Evolutionary conservation across 176 grass and related monocot genomes (phyloP).

Genomic region (Musa schizocarpa): DNA sequence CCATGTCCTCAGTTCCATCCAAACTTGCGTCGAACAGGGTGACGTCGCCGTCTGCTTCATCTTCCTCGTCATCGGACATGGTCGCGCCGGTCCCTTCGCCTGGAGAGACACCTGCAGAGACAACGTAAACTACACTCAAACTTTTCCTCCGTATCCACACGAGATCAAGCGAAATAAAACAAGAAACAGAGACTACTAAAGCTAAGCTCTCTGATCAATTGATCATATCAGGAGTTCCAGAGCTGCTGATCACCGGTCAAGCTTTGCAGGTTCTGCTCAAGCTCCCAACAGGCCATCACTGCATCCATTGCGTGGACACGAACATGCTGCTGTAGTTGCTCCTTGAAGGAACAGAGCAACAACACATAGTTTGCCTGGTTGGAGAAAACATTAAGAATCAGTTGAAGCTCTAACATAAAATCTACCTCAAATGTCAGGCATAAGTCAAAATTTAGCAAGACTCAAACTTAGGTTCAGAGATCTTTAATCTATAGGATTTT

Average conservation of each 20-base stretch:
- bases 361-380: slow-evolving; percentile 18
- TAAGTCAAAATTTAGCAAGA: no score
- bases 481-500: no score
- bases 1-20: slow-evolving; percentile 16
- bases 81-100: slow-evolving; percentile 24
- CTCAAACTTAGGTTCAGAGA: no score
- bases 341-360: slow-evolving; percentile 25
- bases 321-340: slow-evolving; percentile 23
- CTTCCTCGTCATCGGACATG: slow-evolving; percentile 27
- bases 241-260: slow-evolving; percentile 14
- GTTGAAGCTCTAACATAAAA: no score
- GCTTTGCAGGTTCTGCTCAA: slow-evolving; percentile 23
- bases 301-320: slow-evolving; percentile 30
- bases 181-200: background rate
- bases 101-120: slow-evolving; percentile 11
- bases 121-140: no score
- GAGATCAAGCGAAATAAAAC: background rate
- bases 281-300: slow-evolving; percentile 26
- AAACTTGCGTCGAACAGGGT: slow-evolving; percentile 2
- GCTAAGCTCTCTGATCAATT: background rate
- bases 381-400: background rate
- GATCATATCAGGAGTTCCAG: background rate
- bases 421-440: no score
- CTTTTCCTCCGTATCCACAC: background rate
- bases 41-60: slow-evolving; percentile 14